These are phyloP conservation scores for Chamaecyparis obtusa DNA, from an alignment of 75 land plant genomes.

Conservation along the genomic window DNA sequence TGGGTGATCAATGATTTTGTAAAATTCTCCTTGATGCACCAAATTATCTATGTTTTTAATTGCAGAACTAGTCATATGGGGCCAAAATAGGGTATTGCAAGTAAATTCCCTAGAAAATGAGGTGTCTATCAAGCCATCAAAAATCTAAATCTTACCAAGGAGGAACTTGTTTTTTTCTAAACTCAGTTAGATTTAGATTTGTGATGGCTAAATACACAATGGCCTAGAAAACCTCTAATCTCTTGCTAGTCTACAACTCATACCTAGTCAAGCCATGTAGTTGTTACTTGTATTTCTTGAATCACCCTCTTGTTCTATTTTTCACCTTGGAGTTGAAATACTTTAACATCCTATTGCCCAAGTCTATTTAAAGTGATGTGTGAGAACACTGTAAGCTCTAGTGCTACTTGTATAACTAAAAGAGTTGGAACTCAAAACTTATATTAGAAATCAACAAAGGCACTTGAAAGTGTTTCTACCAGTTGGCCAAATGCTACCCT, in stretches of 20 bases:
- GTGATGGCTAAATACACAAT: too few species aligned
- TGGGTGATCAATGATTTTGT: conserved; percentile 22
- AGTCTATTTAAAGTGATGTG: conserved; percentile 84
- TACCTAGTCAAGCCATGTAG: too few species aligned
- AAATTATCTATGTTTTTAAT: conserved; percentile 59
- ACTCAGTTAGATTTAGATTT: too few species aligned
- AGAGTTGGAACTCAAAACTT: conserved; percentile 69
- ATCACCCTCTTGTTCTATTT: conserved; percentile 84
- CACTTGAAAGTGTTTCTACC: conserved; percentile 72
- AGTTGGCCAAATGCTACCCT: conserved; percentile 90
- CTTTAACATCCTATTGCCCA: too few species aligned
- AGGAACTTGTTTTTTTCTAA: too few species aligned
- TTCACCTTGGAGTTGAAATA: conserved; percentile 88
- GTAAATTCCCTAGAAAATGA: conserved; percentile 33
- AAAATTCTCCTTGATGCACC: conserved; percentile 71
- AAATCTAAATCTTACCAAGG: too few species aligned
- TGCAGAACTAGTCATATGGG: conserved; percentile 70
- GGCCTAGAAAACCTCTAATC: conserved; percentile 85
- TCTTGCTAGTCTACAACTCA: conserved; percentile 26
- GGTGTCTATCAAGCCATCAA: too few species aligned
- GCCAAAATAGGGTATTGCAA: conserved; percentile 94
- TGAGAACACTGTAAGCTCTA: conserved; percentile 65
- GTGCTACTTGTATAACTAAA: conserved; percentile 77
- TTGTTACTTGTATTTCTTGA: conserved; percentile 55
- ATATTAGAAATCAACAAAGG: conserved; percentile 82